Base-by-base conservation (phyloP, 129 eudicot species). In the Ambrosia artemisiifolia region DNA sequence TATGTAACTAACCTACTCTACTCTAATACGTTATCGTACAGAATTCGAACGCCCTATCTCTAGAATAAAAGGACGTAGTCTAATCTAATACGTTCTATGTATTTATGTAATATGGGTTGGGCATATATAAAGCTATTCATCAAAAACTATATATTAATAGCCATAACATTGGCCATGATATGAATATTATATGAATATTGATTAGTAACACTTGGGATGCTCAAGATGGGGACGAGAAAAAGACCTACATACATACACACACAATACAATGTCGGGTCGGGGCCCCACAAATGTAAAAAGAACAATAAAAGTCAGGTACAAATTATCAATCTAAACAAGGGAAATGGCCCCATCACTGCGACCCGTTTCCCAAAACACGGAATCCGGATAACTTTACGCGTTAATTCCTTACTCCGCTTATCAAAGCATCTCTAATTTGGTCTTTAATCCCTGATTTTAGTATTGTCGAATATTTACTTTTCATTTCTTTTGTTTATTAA, bases 321-420 rank as follows among this genome's bases (percentile, higher is more conserved):
- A 74, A 7, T 38, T 65, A 46, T 75, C 54, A 75, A 50, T 50
- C 55, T n/a, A 51, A 34, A 47, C 59, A 66, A 48, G 13, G 11
- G 8, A 17, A 6, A 36, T n/a, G 44, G 72, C 33, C 55, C 67
- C 53, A 71, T 63, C 71, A 36, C 55, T 43, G 50, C 28, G 64
- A 49, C 78, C 78, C 79, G 17, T 11, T 35, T 69, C 65, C 76
- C 75, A 7, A 69, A 77, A 77, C 76, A 71, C 71, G 49, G 76
- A 35, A 70, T 62, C 81, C 70, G 65, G 76, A 69, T 69, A 61
- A 69, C 71, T 63, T 60, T 61, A 70, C 71, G 81, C 81, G 81
- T 69, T 77, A 32, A 40, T 76, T 67, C 34, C 70, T 68, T 76
- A 20, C 75, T 77, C 55, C 64, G 6, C 16, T 36, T 49, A 69